Conservation (phyloP, 352 stramenopile species). For the Pythium insidiosum region DNA sequence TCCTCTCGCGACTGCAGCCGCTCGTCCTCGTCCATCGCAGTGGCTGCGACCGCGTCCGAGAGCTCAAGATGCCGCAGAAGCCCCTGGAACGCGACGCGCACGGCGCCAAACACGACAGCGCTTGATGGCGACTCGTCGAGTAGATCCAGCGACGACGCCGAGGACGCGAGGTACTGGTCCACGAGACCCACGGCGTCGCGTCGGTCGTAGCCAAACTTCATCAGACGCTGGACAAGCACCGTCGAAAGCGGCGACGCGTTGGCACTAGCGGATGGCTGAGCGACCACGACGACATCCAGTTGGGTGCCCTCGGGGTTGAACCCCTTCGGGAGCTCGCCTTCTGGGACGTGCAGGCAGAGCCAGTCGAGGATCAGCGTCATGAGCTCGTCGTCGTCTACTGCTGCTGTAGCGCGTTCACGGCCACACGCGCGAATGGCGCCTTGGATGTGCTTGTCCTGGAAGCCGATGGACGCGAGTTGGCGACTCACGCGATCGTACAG, state of each 20-base stretch:
- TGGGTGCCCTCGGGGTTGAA: slow-evolving; percentile 89
- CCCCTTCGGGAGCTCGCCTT: slow-evolving; percentile 64
- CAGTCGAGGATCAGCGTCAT: slow-evolving; percentile 57
- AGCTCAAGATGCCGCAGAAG: slow-evolving; percentile 19
- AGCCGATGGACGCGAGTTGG: slow-evolving; percentile 48
- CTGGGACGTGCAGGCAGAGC: slow-evolving; percentile 73
- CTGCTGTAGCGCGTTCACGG: slow-evolving; percentile 16
- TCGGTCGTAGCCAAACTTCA: slow-evolving; percentile 75
- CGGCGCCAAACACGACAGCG: slow-evolving; percentile 23
- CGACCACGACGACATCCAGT: slow-evolving; percentile 67
- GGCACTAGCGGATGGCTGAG: slow-evolving; percentile 1
- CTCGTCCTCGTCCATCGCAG: slow-evolving; percentile 26
- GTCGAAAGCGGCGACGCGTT: slow-evolving; percentile 11
- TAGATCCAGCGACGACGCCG: slow-evolving; percentile 6
- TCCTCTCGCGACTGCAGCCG: slow-evolving; percentile 48
- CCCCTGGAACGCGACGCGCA: slow-evolving; percentile 30
- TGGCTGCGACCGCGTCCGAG: not conserved
- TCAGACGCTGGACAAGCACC: slow-evolving; percentile 59
- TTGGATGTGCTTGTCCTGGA: slow-evolving; percentile 37
- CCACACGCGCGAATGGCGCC: slow-evolving; percentile 25
- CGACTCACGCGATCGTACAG: slow-evolving; percentile 13
- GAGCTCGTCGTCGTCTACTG: slow-evolving; percentile 24
- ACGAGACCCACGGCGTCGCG: slow-evolving; percentile 34
- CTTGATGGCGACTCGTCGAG: slow-evolving; percentile 28
- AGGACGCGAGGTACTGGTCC: slow-evolving; percentile 39